phyloP scores from a whole-genome alignment of 805 yeast species.

The Monosporozyma servazzii region DNA sequence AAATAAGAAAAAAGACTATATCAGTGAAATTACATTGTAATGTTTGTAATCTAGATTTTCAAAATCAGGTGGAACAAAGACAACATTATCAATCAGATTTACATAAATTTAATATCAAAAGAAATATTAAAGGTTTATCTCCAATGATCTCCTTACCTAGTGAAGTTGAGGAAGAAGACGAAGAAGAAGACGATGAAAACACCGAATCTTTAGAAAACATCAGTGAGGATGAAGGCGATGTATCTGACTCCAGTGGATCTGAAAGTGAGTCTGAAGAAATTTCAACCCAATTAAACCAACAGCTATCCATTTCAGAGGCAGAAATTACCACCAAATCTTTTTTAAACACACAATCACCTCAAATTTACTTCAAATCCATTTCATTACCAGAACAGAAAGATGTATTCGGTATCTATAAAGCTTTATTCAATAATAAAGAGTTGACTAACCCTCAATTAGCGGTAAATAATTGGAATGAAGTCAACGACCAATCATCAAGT shows the following conservation, averaged over 20 bases:
- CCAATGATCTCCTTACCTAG: conserved; percentile 49
- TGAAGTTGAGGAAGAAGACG: conserved; percentile 39
- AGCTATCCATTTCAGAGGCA: conserved; percentile 5
- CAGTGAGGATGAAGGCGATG: conserved; percentile 5
- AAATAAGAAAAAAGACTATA: conserved; percentile 8
- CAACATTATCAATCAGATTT: conserved; percentile 50
- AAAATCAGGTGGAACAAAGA: conserved; percentile 17
- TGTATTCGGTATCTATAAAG: conserved; percentile 61
- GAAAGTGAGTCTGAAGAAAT: conserved; percentile 17
- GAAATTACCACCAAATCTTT: conserved; percentile 32
- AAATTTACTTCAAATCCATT: conserved; percentile 45
- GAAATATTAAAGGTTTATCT: conserved; percentile 37
- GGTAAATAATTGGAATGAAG: conserved; percentile 33
- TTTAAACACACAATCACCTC: conserved; percentile 64
- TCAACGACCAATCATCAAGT: conserved; percentile 18
- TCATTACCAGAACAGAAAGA: conserved; percentile 27
- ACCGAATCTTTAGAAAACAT: conserved; percentile 28
- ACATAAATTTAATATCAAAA: conserved; percentile 50
- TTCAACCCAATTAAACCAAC: conserved; percentile 10
- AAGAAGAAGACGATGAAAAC: conserved; percentile 19
- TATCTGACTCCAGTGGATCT: conserved; percentile 3
- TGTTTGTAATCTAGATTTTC: conserved; percentile 21
- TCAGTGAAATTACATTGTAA: conserved; percentile 13
- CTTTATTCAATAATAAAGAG: conserved; percentile 40
- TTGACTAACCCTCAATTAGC: conserved; percentile 42